Percentiles rank a stretch among this genome's conserved stretches.
These are phyloP conservation scores for Jacaranda mimosifolia DNA, from an alignment of 257 asterid genomes.

Conservation along the genomic window DNA sequence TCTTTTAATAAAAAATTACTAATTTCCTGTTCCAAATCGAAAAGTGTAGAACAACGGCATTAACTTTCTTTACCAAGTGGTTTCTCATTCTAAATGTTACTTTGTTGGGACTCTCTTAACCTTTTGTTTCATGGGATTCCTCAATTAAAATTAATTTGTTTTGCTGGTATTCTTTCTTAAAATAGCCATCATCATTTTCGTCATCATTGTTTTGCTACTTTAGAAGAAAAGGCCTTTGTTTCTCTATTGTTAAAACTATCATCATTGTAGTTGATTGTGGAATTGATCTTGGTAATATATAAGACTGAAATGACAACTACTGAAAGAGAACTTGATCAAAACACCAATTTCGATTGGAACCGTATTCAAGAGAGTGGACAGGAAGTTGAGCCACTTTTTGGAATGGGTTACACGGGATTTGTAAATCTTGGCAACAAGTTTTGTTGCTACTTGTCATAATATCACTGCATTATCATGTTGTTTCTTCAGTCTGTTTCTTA, in stretches of 20 bases:
- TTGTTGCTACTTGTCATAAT: slow-evolving; percentile 12
- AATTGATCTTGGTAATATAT: slow-evolving; percentile 33
- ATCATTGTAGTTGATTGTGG: slow-evolving; percentile 4
- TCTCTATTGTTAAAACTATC: slow-evolving; percentile 11
- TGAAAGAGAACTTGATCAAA: slow-evolving; percentile 97
- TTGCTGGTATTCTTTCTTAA: slow-evolving; percentile 4
- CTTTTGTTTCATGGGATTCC: too few species aligned
- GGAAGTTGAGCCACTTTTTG: slow-evolving; percentile 85
- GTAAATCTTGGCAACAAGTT: slow-evolving; percentile 98
- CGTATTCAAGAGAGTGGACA: slow-evolving; percentile 98
- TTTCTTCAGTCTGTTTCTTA: slow-evolving; percentile 28
- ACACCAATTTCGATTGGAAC: slow-evolving; percentile 95
- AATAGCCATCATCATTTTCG: not conserved
- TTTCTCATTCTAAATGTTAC: too few species aligned
- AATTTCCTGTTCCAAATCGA: not conserved
- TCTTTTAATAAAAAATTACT: not conserved
- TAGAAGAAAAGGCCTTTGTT: too few species aligned
- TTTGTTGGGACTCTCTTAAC: too few species aligned
- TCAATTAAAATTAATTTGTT: slow-evolving; percentile 12
- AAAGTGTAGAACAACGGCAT: not conserved
- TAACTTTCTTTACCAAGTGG: too few species aligned
- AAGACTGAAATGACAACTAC: slow-evolving; percentile 99
- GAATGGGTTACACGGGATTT: slow-evolving; percentile 98
- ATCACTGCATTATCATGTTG: slow-evolving; percentile 13
- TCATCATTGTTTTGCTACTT: slow-evolving; percentile 17